phyloP scores from a whole-genome alignment of 768 basidiomycete species.

The Neoboletus subvelutipes region DNA sequence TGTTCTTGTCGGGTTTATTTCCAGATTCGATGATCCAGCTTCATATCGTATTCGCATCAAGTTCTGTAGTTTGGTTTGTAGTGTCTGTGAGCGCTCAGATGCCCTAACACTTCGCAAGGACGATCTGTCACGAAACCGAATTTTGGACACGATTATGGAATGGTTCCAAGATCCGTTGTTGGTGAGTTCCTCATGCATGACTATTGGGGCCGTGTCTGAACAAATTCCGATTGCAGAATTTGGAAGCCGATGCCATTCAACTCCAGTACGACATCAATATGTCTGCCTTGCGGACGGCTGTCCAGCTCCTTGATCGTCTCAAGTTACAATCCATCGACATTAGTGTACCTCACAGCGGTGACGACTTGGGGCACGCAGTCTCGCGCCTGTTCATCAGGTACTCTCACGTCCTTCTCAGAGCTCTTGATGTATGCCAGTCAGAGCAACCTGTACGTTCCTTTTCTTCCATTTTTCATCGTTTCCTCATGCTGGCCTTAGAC shows the following conservation, averaged over 20 bases:
- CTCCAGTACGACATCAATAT: slow-evolving; percentile 69
- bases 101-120: slow-evolving; percentile 66
- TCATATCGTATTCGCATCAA: slow-evolving; percentile 69
- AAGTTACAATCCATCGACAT: slow-evolving; percentile 60
- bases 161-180: slow-evolving; percentile 64
- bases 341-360: slow-evolving; percentile 48
- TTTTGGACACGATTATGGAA: slow-evolving; percentile 74
- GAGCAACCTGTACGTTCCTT: slow-evolving; percentile 43
- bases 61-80: slow-evolving; percentile 72
- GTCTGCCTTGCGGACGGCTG: slow-evolving; percentile 69
- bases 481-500: slow-evolving; percentile 31
- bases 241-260: slow-evolving; percentile 37
- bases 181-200: slow-evolving; percentile 39
- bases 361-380: slow-evolving; percentile 67
- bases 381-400: slow-evolving; percentile 82
- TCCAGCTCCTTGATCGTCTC: slow-evolving; percentile 73
- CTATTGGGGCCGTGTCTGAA: slow-evolving; percentile 1
- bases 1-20: slow-evolving; percentile 62
- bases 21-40: slow-evolving; percentile 53
- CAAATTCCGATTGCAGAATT: slow-evolving; percentile 26
- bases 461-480: background rate
- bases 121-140: slow-evolving; percentile 59
- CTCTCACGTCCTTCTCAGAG: slow-evolving; percentile 60
- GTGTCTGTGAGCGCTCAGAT: slow-evolving; percentile 61
- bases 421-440: slow-evolving; percentile 51